phyloP scores from a whole-genome alignment of 495 filamentous ascomycete genomes.

The Rhypophila decipiens region DNA sequence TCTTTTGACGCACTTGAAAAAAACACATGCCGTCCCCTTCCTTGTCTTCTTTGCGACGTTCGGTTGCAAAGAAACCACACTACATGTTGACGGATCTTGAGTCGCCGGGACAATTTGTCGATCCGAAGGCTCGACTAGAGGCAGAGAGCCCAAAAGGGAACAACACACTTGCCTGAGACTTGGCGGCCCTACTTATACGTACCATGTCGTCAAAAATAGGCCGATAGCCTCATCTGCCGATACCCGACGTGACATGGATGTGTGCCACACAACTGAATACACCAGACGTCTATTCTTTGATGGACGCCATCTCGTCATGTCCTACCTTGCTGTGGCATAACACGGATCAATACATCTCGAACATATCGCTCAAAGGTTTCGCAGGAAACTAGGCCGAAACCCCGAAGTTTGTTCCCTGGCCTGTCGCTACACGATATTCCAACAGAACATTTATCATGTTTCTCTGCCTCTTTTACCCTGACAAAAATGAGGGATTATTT shows the following conservation, averaged over 20 bases:
- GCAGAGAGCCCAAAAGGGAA: neutral
- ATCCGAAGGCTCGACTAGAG: neutral
- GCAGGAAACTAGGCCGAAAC: too few species aligned
- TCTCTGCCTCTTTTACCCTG: too few species aligned
- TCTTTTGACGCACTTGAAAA: neutral
- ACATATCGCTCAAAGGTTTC: too few species aligned
- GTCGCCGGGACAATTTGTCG: neutral
- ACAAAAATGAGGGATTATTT: too few species aligned
- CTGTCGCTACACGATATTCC: too few species aligned
- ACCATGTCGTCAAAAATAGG: constrained; percentile 4
- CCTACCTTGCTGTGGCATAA: constrained; percentile 1
- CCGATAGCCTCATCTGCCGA: constrained; percentile 13
- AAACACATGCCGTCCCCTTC: neutral
- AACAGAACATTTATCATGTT: too few species aligned
- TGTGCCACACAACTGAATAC: neutral
- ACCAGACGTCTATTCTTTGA: neutral
- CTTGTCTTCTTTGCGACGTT: neutral
- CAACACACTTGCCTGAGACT: neutral
- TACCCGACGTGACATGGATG: constrained; percentile 7
- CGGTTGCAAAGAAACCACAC: too few species aligned
- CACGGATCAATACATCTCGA: too few species aligned
- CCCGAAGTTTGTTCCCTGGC: too few species aligned
- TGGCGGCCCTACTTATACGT: constrained; percentile 4
- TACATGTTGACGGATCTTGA: neutral
- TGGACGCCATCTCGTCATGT: constrained; percentile 10